Base-by-base conservation (phyloP, 2,329 filamentous ascomycete species). In the Fusarium haematococcum region DNA sequence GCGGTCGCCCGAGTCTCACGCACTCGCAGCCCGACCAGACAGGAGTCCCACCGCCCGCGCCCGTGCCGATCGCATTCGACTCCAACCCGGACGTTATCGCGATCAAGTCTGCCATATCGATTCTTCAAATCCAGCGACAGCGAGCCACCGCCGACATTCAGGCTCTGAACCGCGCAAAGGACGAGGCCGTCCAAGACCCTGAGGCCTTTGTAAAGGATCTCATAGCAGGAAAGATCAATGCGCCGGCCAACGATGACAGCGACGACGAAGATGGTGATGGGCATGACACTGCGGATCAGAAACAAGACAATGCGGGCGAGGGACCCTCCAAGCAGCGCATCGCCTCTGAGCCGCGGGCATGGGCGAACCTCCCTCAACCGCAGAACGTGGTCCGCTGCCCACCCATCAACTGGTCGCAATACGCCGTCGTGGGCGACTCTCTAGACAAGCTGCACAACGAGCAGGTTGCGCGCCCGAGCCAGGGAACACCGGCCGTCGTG, bases 401-500 rank as follows among this genome's bases (percentile, higher is more conserved):
- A 10, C 93, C 94, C 10, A 92, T 98, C 79, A 98, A 98, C 85
- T 98, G 96, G 96, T 91, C 92, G 14, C 95, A 98, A 80, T 98
- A 98, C 82, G 94, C 94, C 77, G 88, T 98, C n/a, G 91, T 97
- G 4, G 95, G 95, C 58, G 81, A 83, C 25, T 91, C 94, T 2
- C 87, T 98, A 39, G 95, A 98, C 82, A 93, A 91, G 80, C 86
- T 98, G 73, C 95, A 98, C 81, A 89, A 91, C 60, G 94, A 97
- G 79, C 95, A 98, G 83, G 84, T 91, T 62, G 84, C 86, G 58
- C 88, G 90, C 63, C 95, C 95, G 2, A 84, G 83, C 10, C 86
- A 88, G 45, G 90, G 90, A 2, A 81, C 80, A 16, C 91, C 90
- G 0, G 87, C 87, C 20, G 79, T 78, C 8, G 73, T 85, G 27